Conservation (phyloP, 2,329 filamentous ascomycete species). For the Tolypocladium paradoxum region DNA sequence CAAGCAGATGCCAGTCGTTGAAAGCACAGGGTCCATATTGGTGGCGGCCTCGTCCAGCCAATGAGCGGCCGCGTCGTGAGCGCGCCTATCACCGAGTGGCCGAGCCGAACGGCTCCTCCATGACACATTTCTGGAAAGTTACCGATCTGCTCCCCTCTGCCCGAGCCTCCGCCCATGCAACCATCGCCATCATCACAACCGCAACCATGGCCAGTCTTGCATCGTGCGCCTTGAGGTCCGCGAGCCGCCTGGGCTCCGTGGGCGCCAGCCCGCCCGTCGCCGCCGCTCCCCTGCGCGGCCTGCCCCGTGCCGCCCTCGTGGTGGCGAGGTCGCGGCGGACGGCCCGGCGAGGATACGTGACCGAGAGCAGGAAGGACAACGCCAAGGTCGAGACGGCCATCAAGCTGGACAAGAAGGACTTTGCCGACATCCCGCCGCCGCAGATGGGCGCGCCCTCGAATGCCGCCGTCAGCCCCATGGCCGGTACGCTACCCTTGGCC, state of each 20-base stretch:
- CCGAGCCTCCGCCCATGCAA: slow-evolving; percentile 6
- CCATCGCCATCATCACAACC: slow-evolving; percentile 11
- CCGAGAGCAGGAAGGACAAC: slow-evolving; percentile 67
- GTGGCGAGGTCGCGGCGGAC: slow-evolving; percentile 8
- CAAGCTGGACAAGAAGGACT: slow-evolving; percentile 75
- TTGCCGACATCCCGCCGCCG: slow-evolving; percentile 43
- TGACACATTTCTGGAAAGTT: slow-evolving; percentile 23
- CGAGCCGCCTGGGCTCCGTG: slow-evolving; percentile 44
- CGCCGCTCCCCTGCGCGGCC: slow-evolving; percentile 2
- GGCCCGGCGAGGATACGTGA: slow-evolving; percentile 61
- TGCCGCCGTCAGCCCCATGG: slow-evolving; percentile 70
- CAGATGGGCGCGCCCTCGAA: slow-evolving; percentile 19
- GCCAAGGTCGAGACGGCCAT: slow-evolving; percentile 83
- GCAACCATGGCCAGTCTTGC: slow-evolving; percentile 51
- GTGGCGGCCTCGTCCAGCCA: slow-evolving; percentile 14
- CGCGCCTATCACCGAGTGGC: slow-evolving; percentile 23
- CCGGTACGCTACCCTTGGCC: slow-evolving; percentile 24
- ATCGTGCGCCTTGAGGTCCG: slow-evolving; percentile 64
- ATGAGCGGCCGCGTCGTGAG: slow-evolving; percentile 14
- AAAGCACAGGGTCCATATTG: neutral
- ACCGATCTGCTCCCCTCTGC: slow-evolving; percentile 9
- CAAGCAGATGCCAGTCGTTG: neutral
- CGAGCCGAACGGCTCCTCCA: slow-evolving; percentile 18
- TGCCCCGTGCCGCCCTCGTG: slow-evolving; percentile 18
- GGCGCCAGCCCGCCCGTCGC: neutral